Evolutionary conservation across 805 yeast genomes (phyloP).

Genomic region (Grigorovia humatica): DNA sequence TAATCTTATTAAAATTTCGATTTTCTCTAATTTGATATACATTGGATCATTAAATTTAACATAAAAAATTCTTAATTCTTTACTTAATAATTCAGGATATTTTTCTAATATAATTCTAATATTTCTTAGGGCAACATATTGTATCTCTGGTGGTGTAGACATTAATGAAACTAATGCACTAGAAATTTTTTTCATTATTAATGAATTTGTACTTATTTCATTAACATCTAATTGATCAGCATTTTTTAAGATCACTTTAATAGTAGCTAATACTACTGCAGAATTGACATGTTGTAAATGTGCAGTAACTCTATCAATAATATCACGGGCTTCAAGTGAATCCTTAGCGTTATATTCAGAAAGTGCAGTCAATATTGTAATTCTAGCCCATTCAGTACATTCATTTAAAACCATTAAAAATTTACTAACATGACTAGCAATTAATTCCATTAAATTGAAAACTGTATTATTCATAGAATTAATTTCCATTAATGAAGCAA

Average conservation of each 20-base stretch:
- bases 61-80: slow-evolving; percentile 81
- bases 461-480: slow-evolving; percentile 52
- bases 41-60: slow-evolving; percentile 80
- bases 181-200: slow-evolving; percentile 56
- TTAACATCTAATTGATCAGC: slow-evolving; percentile 34
- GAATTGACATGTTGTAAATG: slow-evolving; percentile 97
- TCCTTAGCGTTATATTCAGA: slow-evolving; percentile 54
- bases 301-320: slow-evolving; percentile 82
- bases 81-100: slow-evolving; percentile 67
- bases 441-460: slow-evolving; percentile 31
- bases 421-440: slow-evolving; percentile 39
- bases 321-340: slow-evolving; percentile 63
- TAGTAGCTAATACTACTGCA: slow-evolving; percentile 78
- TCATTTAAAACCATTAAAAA: slow-evolving; percentile 81
- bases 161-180: slow-evolving; percentile 83
- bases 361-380: slow-evolving; percentile 74
- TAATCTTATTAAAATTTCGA: slow-evolving; percentile 63
- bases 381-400: slow-evolving; percentile 98
- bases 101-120: slow-evolving; percentile 82
- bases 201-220: slow-evolving; percentile 13
- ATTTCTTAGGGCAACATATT: slow-evolving; percentile 85
- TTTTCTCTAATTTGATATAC: slow-evolving; percentile 64
- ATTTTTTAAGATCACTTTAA: slow-evolving; percentile 71
- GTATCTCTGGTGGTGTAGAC: slow-evolving; percentile 87
- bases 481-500: slow-evolving; percentile 77